Base-by-base conservation (phyloP, 2,329 filamentous ascomycete genomes). In the Pyricularia sp. region DNA sequence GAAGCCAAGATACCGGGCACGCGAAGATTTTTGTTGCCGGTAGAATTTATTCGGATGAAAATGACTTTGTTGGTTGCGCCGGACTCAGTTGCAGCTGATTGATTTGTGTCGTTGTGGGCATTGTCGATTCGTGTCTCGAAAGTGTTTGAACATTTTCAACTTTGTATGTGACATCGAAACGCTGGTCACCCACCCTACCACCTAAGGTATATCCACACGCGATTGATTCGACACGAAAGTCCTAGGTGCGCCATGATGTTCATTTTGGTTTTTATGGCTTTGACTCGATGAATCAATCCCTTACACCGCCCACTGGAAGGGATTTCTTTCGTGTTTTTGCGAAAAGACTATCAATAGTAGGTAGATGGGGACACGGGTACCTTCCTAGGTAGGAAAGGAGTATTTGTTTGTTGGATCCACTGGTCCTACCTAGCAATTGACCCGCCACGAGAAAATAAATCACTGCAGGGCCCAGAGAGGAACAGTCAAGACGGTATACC, bases 121-220 rank as follows among this genome's bases (percentile, higher is more conserved):
- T 62, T 26, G 16, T 30, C 60, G 16, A 12, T 30, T 30, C 31
- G 30, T 62, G 69, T 70, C 69, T 70, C 69, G 67, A 69, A 66
- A 67, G 67, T 68, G 68, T 70, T 70, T 66, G 66, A 30, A 53
- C 64, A 30, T 62, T 61, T 35, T 22, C 19, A 28, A 59, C 13
- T 28, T 59, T 59, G 24, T 22, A 33, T 7, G 4, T n/a, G n/a
- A 12, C 28, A 62, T 40, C 30, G 59, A 33, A 30, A 22, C 30
- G 30, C n/a, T 28, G 30, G 19, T 16, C 22, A 35, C 33, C 33
- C 33, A 16, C 24, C 57, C 9, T 60, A n/a, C 30, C 31, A 26
- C 26, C 26, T 26, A 26, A 26, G 26, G 26, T 33, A 33, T 24
- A 35, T 35, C 8, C 28, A 60, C 24, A 8, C 8, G 12, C 4